phyloP scores from a whole-genome alignment of 2,329 filamentous ascomycete species.

The Juglanconis sp. region DNA sequence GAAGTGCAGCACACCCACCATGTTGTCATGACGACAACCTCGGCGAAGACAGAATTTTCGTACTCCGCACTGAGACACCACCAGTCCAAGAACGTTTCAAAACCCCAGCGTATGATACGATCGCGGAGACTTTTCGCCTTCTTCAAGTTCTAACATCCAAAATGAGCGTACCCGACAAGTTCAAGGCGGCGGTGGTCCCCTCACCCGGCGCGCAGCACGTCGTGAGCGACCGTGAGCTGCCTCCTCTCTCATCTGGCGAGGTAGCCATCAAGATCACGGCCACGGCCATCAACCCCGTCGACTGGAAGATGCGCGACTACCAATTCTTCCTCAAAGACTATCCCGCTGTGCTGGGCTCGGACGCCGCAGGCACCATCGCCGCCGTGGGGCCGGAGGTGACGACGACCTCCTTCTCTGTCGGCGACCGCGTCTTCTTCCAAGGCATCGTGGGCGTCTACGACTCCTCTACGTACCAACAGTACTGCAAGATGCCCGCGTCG shows the following conservation, averaged over 20 bases:
- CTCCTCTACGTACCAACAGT: conserved; percentile 34
- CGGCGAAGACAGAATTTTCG: too few species aligned
- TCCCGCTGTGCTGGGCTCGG: conserved; percentile 32
- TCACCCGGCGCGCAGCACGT: conserved; percentile 13
- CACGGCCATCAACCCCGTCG: conserved; percentile 33
- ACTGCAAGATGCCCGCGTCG: conserved; percentile 31
- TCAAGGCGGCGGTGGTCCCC: conserved; percentile 16
- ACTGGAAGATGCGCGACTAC: conserved; percentile 33
- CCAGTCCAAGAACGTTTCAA: too few species aligned
- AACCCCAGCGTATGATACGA: too few species aligned
- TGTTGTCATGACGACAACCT: too few species aligned
- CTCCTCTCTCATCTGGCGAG: conserved; percentile 20
- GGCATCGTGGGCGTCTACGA: conserved; percentile 30
- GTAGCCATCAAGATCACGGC: conserved; percentile 23
- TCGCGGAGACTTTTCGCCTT: neutral
- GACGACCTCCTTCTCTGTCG: conserved; percentile 26
- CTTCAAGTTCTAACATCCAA: neutral
- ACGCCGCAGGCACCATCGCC: conserved; percentile 32
- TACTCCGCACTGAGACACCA: too few species aligned
- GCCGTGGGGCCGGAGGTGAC: conserved; percentile 27
- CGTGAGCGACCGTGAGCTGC: conserved; percentile 14
- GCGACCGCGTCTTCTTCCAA: conserved; percentile 37
- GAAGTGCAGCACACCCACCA: too few species aligned
- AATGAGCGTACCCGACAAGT: conserved; percentile 13
- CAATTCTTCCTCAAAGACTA: conserved; percentile 25